Base-by-base conservation (phyloP, 2,329 filamentous ascomycete species). In the Ophiostoma populinum region DNA sequence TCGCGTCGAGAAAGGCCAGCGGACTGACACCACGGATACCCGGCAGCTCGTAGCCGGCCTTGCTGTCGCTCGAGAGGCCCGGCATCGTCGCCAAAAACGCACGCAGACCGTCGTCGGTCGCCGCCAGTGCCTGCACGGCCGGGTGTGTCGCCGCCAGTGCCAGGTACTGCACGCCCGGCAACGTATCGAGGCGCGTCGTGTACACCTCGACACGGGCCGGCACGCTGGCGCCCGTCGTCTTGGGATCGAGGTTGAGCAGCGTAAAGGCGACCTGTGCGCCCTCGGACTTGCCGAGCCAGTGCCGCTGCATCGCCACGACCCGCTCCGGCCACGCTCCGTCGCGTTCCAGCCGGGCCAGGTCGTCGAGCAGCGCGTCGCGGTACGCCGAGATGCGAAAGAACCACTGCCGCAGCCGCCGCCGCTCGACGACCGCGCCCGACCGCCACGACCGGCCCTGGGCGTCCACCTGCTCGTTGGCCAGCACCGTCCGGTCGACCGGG, bases 381-480 rank as follows among this genome's bases (percentile, higher is more conserved):
- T 80, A 90, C 32, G 70, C 68, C 4, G 82, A 87, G 48, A 90
- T 92, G 42, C 74, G 75, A 43, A 92, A 70, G 52, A 92, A 92
- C 85, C 85, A 93, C 54, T 93, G 85, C 55, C 80, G 82, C 32
- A 92, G 61, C 45, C 70, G 70, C 40, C 71, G 62, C 56, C 85
- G 80, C 55, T 90, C 78, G 13, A 92, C 82, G 51, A 79, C 75
- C 33, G 80, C 83, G 8, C 83, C 83, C 2, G 81, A 90, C 38
- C 83, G 70, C 85, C 85, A 93, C 2, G 83, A 92, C 46, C 63
- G 71, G 21, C 85, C 85, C 49, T 82, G 77, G 33, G 78, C 67
- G 51, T 92, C 81, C n/a, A 92, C 82, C 56, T 93, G 85, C 55
- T 93, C 85, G 51, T 93, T 93, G 9, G 85, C 85, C 40, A 93